Percentiles rank a stretch among this genome's conserved stretches.
Conservation (phyloP, 1,284 basidiomycete species). For the Fistulina hepatica region DNA sequence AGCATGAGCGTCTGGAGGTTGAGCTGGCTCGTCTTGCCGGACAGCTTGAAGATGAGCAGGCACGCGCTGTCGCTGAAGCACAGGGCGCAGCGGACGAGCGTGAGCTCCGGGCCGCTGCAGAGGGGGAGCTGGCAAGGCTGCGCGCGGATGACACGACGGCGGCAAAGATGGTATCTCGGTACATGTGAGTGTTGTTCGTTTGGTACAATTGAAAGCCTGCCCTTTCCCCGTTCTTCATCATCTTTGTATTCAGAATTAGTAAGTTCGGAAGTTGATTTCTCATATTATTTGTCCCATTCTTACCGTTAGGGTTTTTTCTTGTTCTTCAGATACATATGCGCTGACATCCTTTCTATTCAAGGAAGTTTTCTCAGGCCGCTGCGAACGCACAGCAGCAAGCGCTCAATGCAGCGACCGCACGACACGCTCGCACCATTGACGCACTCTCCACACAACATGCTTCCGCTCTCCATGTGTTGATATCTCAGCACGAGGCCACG, state of each 20-base stretch:
- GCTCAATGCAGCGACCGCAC: constrained; percentile 45
- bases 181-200: constrained; percentile 53
- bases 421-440: constrained; percentile 53
- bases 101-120: constrained; percentile 33
- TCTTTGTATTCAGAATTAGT: no score
- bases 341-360: constrained; percentile 19
- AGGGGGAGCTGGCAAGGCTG: constrained; percentile 48
- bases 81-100: constrained; percentile 33
- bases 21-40: constrained; percentile 30
- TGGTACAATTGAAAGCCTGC: no score
- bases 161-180: constrained; percentile 77
- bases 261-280: no score
- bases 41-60: constrained; percentile 32
- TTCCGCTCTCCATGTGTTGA: constrained; percentile 16
- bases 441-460: constrained; percentile 43
- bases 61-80: constrained; percentile 37
- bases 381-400: constrained; percentile 61
- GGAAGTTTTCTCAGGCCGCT: constrained; percentile 80
- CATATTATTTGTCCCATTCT: background rate
- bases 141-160: constrained; percentile 67
- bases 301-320: constrained; percentile 5
- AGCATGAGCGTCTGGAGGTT: background rate
- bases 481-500: no score
- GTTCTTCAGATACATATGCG: constrained; percentile 4
- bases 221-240: no score